Conservation (phyloP, 2,329 filamentous ascomycete genomes). For the Raffaelea albimanens region DNA sequence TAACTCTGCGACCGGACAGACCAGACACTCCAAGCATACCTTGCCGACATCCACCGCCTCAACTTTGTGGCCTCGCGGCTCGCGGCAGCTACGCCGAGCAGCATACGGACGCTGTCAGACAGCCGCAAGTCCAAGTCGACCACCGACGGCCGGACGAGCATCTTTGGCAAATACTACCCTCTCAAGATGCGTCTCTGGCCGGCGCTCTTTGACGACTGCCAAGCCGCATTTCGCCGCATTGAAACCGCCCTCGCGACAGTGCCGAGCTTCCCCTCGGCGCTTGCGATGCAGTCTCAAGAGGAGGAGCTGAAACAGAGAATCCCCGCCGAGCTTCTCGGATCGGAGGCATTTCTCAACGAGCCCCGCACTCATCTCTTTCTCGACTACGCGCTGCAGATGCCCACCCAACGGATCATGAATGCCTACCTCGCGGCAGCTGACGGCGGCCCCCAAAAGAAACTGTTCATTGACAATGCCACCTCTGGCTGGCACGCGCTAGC, state of each 20-base stretch:
- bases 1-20: too few relatives aligned
- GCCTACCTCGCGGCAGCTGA: neutral
- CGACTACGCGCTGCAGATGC: neutral
- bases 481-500: too few relatives aligned
- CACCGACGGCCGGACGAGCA: neutral
- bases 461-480: neutral
- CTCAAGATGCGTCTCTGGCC: neutral
- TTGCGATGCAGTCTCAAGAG: neutral
- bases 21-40: too few relatives aligned
- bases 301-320: neutral
- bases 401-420: neutral
- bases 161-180: neutral
- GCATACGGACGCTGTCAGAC: neutral
- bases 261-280: neutral
- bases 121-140: neutral
- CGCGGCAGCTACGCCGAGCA: neutral
- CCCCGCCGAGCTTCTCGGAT: neutral
- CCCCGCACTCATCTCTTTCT: neutral
- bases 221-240: neutral
- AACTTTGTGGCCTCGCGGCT: neutral
- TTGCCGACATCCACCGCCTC: too few relatives aligned
- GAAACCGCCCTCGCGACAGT: neutral
- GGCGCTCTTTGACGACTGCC: neutral
- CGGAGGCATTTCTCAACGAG: neutral
- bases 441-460: neutral